These are phyloP conservation scores for Cucurbita pepo DNA, from an alignment of 306 rosid genomes.

Conservation along the genomic window DNA sequence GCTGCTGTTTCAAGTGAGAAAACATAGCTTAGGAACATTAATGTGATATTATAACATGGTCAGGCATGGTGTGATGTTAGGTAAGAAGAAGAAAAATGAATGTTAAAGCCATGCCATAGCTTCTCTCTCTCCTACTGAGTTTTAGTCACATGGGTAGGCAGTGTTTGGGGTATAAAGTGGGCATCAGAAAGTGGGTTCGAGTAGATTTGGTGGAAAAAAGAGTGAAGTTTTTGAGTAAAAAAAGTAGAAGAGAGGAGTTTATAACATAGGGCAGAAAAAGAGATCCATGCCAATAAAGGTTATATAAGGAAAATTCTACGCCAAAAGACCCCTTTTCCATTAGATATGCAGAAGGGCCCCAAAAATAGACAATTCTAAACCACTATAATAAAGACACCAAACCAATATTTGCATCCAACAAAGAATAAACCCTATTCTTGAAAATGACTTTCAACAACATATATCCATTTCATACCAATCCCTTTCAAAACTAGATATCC, in stretches of 20 bases:
- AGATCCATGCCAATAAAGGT: slow-evolving; percentile 62
- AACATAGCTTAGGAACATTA: neutral
- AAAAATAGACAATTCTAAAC: slow-evolving; percentile 34
- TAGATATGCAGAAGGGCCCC: slow-evolving; percentile 27
- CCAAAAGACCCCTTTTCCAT: slow-evolving; percentile 41
- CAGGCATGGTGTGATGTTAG: neutral
- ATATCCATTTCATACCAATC: slow-evolving; percentile 5
- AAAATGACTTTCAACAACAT: slow-evolving; percentile 54
- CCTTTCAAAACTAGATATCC: neutral
- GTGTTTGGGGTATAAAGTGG: neutral
- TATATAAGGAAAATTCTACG: slow-evolving; percentile 27
- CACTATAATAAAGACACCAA: neutral
- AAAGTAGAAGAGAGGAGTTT: slow-evolving; percentile 14
- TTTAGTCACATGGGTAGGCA: neutral
- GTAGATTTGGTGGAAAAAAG: neutral
- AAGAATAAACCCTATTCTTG: slow-evolving; percentile 6
- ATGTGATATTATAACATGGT: neutral
- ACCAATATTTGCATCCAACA: neutral
- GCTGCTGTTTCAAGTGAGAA: no score
- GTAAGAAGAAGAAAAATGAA: neutral
- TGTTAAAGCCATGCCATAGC: neutral
- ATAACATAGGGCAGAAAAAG: slow-evolving; percentile 14
- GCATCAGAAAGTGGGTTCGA: slow-evolving; percentile 5
- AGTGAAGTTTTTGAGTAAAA: slow-evolving; percentile 32
- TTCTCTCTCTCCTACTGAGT: neutral